A percentile compares a stretch with the other conserved stretches of the same genome.
Conservation (phyloP, 2,329 filamentous ascomycete genomes). For the Xylaria sp. region DNA sequence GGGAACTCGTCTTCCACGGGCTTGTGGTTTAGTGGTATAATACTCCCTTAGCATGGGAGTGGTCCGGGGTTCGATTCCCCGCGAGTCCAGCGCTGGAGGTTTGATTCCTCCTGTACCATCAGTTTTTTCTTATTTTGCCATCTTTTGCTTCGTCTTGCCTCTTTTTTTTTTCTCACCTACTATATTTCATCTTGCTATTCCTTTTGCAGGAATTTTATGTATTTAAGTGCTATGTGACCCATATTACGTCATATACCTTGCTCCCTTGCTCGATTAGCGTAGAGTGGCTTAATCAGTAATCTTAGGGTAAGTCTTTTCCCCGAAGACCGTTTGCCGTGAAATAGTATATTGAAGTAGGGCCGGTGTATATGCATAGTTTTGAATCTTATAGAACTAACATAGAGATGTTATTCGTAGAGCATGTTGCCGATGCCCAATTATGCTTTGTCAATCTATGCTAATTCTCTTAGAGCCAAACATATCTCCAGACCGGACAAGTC, state of each 20-base stretch:
- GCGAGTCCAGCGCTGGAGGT: slow-evolving; percentile 42
- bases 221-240: background rate
- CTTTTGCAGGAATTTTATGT: background rate
- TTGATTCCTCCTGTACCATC: slow-evolving; percentile 37
- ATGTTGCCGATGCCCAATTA: too few species aligned
- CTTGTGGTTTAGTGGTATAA: slow-evolving; percentile 46
- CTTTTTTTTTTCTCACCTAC: background rate
- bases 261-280: too few species aligned
- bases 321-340: too few species aligned
- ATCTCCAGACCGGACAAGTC: background rate
- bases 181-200: too few species aligned
- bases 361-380: background rate
- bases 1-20: slow-evolving; percentile 13
- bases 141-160: background rate
- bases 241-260: too few species aligned
- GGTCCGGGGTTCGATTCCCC: slow-evolving; percentile 47
- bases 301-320: too few species aligned
- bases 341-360: background rate
- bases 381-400: background rate
- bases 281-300: too few species aligned
- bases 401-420: background rate
- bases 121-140: background rate
- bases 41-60: slow-evolving; percentile 46
- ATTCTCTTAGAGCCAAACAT: background rate
- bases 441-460: too few species aligned